A percentile compares a stretch with the other conserved stretches of the same genome.
Conservation (phyloP, 2,329 filamentous ascomycete genomes). For the Nemania sp. region DNA sequence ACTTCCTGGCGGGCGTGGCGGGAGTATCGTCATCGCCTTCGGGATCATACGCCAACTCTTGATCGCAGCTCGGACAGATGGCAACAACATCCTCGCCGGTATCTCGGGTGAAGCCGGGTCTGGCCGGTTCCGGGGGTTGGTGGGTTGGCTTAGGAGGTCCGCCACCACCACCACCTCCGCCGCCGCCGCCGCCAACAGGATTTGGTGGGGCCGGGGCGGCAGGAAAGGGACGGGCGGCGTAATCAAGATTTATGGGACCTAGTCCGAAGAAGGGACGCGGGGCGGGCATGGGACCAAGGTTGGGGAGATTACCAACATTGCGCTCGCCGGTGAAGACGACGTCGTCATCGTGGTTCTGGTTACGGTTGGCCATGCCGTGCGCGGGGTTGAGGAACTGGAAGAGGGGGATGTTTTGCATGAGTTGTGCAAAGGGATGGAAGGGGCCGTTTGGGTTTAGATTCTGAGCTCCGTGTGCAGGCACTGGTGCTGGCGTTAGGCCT, state of each 20-base stretch:
- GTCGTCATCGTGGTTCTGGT: constrained; percentile 43
- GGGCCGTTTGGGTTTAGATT: constrained; percentile 11
- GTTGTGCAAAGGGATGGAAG: constrained; percentile 33
- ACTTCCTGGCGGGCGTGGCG: constrained; percentile 53
- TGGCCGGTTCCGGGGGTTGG: constrained; percentile 72
- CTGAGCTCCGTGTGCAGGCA: constrained; percentile 9
- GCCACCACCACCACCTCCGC: neutral
- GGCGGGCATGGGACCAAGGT: constrained; percentile 11
- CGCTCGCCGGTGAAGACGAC: constrained; percentile 45
- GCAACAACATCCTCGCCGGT: constrained; percentile 78
- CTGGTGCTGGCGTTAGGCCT: neutral
- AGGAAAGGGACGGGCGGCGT: constrained; percentile 42
- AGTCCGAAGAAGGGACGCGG: constrained; percentile 21
- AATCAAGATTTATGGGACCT: constrained; percentile 46
- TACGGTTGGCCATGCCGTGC: constrained; percentile 30
- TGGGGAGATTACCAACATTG: constrained; percentile 25
- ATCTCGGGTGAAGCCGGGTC: constrained; percentile 83
- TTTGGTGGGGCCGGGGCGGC: constrained; percentile 3
- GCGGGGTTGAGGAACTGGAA: constrained; percentile 35
- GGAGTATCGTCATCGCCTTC: constrained; percentile 52
- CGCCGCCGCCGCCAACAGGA: constrained; percentile 8
- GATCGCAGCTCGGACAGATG: constrained; percentile 87
- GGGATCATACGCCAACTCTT: constrained; percentile 83
- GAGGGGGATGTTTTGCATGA: constrained; percentile 42
- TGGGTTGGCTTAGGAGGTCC: constrained; percentile 63